These are phyloP conservation scores for Paracoccidioides brasiliensis DNA, from an alignment of 2,329 filamentous ascomycete species.

Conservation along the genomic window DNA sequence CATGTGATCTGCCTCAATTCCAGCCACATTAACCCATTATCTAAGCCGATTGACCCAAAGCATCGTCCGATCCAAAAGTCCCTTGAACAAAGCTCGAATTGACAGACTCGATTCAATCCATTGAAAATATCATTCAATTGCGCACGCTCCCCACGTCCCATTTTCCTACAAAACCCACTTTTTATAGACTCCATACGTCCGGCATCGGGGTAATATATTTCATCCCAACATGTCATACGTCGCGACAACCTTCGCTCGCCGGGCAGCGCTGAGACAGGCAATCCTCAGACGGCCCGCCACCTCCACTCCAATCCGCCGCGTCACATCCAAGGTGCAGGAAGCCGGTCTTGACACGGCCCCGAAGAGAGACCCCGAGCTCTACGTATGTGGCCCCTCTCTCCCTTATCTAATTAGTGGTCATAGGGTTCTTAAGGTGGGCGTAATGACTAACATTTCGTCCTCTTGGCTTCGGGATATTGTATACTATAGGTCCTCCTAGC, in stretches of 20 bases:
- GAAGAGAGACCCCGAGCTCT: conserved; percentile 61
- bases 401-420: background rate
- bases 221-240: conserved; percentile 29
- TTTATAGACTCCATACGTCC: background rate
- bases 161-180: background rate
- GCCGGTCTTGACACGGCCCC: conserved; percentile 48
- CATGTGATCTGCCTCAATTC: conserved; percentile 1
- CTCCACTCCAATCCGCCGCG: conserved; percentile 24
- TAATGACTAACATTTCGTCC: background rate
- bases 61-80: background rate
- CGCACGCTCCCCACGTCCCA: background rate
- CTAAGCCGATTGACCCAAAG: conserved; percentile 10
- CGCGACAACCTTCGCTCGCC: conserved; percentile 29
- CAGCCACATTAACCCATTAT: background rate
- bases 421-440: background rate
- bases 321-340: conserved; percentile 33
- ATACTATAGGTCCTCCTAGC: conserved; percentile 79
- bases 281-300: conserved; percentile 26
- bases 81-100: background rate
- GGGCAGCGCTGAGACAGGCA: conserved; percentile 29
- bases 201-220: conserved; percentile 1
- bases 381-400: conserved; percentile 38
- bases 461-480: background rate
- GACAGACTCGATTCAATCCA: too few relatives aligned
- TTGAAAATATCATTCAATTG: background rate